Evolutionary conservation across 148 eudicot genomes (phyloP), one percentile per base, ranked within the genome.

Genomic region (Rhododendron henanense): DNA sequence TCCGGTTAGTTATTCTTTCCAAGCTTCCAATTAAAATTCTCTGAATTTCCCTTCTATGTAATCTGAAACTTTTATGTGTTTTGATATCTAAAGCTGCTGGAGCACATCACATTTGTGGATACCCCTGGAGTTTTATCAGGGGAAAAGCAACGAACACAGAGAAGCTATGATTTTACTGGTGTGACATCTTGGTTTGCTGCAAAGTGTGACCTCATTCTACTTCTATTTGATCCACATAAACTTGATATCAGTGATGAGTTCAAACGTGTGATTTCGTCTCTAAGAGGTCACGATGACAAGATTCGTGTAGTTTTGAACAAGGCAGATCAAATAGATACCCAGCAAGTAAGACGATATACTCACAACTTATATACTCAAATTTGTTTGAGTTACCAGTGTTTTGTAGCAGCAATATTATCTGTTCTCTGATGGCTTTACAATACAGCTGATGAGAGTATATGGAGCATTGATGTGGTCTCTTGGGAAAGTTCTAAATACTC

Each of bases 391-490:
- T 69, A 4, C 71, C 9, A 1, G 21, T 59, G 47, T 33, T 33
- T 53, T 63, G 81, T 81, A 9, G 84, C 15, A 45, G 75, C 76
- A 69, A 47, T 39, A 55, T 83, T 23, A 83, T 65, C 59, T 85
- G 73, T 25, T 75, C n/a, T 35, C 79, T 75, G 4, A 18, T 7
- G 23, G n/a, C 47, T 37, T 75, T 35, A 16, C 79, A 75, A 75
- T 91, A 92, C 87, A 97, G 99, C 93, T 97, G 47, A 97, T 97
- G 99, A 91, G 99, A 90, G 99, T 95, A 21, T 95, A 97, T 91
- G 99, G 99, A 82, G 99, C 99, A 59, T 87, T 97, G 89, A 97
- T 97, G 99, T 97, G 99, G 99, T 97, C 99, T 45, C 95, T 97
- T 69, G 99, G 99, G 65, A 97, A 95, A 89, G 99, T 97, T 81